phyloP scores from a whole-genome alignment of 1,284 basidiomycete genomes.

The Rhodotorula sp. region DNA sequence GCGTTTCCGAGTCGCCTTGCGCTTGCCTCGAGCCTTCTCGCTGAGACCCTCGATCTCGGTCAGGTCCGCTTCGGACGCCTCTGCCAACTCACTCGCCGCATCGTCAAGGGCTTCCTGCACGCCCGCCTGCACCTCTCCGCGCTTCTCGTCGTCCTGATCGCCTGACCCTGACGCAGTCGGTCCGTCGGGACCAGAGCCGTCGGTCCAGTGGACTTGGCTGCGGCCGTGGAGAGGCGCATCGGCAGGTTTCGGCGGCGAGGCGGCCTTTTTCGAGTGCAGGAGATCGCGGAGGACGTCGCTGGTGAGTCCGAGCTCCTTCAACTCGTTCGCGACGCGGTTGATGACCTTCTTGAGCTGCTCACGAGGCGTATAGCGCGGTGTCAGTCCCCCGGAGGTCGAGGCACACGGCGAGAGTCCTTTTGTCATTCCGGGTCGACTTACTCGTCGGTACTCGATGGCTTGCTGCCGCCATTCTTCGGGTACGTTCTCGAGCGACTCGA shows the following conservation, averaged over 20 bases:
- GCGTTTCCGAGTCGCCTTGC: constrained; percentile 45
- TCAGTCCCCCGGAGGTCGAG: neutral
- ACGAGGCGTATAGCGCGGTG: neutral
- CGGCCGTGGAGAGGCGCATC: neutral
- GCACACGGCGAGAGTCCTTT: too few species aligned
- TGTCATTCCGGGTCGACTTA: constrained; percentile 46
- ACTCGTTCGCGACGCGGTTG: constrained; percentile 78
- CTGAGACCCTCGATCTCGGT: neutral
- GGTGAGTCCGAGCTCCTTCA: constrained; percentile 72
- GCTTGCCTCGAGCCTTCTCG: constrained; percentile 41
- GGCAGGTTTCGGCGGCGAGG: neutral
- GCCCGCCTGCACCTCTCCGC: constrained; percentile 1
- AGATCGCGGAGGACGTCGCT: constrained; percentile 60
- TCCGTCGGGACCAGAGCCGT: neutral
- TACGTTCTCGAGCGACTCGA: constrained; percentile 65
- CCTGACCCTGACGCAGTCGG: neutral
- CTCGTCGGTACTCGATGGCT: constrained; percentile 84
- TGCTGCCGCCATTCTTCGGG: constrained; percentile 71
- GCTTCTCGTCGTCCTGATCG: constrained; percentile 19
- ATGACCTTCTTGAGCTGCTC: constrained; percentile 86
- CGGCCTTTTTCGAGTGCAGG: constrained; percentile 40
- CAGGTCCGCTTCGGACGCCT: neutral
- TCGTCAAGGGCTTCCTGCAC: constrained; percentile 19
- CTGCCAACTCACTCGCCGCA: constrained; percentile 13
- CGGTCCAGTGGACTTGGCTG: neutral